A percentile compares a stretch with the other conserved stretches of the same genome.
These are phyloP conservation scores for Hanseniaspora taiwanica DNA, from an alignment of 805 yeast genomes.

Conservation along the genomic window DNA sequence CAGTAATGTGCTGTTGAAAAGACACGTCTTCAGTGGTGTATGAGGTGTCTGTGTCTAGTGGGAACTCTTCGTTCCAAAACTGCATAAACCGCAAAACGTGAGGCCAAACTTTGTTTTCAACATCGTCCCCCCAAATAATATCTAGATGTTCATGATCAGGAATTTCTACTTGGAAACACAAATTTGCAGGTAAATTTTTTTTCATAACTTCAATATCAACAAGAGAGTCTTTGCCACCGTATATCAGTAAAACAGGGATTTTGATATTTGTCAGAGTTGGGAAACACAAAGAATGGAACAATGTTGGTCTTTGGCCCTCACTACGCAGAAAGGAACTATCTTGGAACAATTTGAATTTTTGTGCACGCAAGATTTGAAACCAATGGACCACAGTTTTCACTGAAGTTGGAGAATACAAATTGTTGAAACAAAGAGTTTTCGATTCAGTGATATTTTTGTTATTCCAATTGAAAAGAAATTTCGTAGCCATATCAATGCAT, in stretches of 20 bases:
- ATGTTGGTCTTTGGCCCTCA: conserved; percentile 21
- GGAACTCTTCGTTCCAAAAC: conserved; percentile 12
- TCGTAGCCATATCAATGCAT: conserved; percentile 60
- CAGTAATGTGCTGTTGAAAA: too few species aligned
- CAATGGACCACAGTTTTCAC: conserved; percentile 93
- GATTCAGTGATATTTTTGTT: conserved; percentile 52
- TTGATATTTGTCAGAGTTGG: conserved; percentile 54
- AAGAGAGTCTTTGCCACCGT: conserved; percentile 70
- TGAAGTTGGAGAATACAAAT: conserved; percentile 79
- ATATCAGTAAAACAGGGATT: conserved; percentile 64
- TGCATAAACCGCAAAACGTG: conserved; percentile 28
- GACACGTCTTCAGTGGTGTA: too few species aligned
- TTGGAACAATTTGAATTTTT: conserved; percentile 70
- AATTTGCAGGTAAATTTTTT: conserved; percentile 44
- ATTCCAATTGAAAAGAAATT: conserved; percentile 67
- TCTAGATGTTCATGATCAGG: conserved; percentile 79
- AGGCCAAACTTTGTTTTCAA: conserved; percentile 32
- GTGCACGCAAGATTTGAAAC: conserved; percentile 77
- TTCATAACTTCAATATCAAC: conserved; percentile 76
- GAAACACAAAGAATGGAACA: conserved; percentile 16
- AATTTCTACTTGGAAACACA: conserved; percentile 42
- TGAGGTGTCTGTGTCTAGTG: too few species aligned
- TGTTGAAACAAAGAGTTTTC: conserved; percentile 76
- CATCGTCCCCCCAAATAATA: conserved; percentile 74
- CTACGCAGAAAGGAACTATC: conserved; percentile 7